Evolutionary conservation across 306 rosid species (phyloP).

Genomic region (Dalbergia cultrata): DNA sequence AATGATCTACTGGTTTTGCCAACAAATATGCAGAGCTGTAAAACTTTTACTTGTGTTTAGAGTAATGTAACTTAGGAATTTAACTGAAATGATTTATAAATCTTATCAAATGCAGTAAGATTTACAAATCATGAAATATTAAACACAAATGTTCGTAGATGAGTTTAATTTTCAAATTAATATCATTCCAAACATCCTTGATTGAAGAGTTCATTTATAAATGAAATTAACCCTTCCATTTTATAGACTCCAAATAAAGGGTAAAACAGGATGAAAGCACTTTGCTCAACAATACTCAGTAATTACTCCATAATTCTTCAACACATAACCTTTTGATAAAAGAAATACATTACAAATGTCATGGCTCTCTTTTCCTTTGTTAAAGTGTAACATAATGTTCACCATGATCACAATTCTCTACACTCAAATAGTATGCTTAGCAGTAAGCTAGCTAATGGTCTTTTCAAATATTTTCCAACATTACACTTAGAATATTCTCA

Average conservation of each 20-base stretch:
- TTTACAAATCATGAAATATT: slow-evolving; percentile 2
- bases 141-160: not conserved
- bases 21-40: not conserved
- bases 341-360: not conserved
- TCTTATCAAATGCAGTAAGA: not conserved
- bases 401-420: not conserved
- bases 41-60: not conserved
- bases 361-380: not conserved
- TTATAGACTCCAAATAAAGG: not conserved
- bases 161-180: slow-evolving; percentile 6
- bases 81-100: not conserved
- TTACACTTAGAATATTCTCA: not conserved
- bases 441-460: not conserved
- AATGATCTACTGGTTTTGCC: slow-evolving; percentile 8
- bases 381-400: not conserved
- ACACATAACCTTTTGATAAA: not conserved
- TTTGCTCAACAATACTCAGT: slow-evolving; percentile 1
- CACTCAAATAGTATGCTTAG: not conserved
- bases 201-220: not conserved
- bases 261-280: not conserved
- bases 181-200: not conserved
- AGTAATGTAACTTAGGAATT: not conserved
- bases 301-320: slow-evolving; percentile 33
- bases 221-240: too few relatives aligned
- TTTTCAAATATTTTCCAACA: not conserved